Conservation (phyloP, 306 rosid species). For the Sphenostylis stenocarpa region DNA sequence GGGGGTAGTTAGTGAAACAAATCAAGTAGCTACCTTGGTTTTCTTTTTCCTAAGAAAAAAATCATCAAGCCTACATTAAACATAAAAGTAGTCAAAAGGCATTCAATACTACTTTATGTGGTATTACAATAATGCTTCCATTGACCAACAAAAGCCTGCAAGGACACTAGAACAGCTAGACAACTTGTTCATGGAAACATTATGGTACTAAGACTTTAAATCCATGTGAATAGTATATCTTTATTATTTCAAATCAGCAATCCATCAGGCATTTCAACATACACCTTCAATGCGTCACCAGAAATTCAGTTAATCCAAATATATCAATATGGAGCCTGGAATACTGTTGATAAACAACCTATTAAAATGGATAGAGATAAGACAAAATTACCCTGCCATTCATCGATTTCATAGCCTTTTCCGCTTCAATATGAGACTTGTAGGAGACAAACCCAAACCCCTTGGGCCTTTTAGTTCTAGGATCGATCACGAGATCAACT, state of each 20-base stretch:
- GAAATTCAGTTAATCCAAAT: neutral
- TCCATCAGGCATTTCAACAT: constrained; percentile 28
- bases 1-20: neutral
- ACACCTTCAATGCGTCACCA: constrained; percentile 20
- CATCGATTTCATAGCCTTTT: constrained; percentile 70
- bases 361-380: neutral
- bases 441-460: constrained; percentile 86
- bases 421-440: constrained; percentile 56
- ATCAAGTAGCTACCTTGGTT: neutral
- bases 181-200: neutral
- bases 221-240: too few species aligned
- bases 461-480: constrained; percentile 63
- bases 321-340: neutral
- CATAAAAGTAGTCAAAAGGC: neutral
- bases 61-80: neutral
- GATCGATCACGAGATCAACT: constrained; percentile 59
- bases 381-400: constrained; percentile 68
- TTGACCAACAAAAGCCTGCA: neutral
- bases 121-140: neutral
- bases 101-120: neutral
- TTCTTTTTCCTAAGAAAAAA: neutral
- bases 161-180: neutral
- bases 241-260: neutral
- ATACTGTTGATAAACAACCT: neutral
- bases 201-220: too few species aligned